phyloP scores from a whole-genome alignment of 1,284 basidiomycete species.

The Ustilago xerochloae region DNA sequence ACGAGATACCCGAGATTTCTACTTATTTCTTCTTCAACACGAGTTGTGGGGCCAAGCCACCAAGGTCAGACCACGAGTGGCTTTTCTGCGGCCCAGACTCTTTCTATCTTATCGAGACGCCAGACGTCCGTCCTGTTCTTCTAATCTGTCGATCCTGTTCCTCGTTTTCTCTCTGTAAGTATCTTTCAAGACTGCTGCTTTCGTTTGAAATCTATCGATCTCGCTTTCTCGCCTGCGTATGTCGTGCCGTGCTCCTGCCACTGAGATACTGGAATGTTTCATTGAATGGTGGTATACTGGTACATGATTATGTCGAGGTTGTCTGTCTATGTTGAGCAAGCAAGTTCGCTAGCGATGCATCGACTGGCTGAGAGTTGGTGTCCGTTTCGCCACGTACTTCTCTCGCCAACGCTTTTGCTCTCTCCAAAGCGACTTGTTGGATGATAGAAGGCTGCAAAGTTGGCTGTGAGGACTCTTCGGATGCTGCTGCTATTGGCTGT shows the following conservation, averaged over 20 bases:
- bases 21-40: not conserved
- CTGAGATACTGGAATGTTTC: not conserved
- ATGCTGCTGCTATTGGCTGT: not conserved
- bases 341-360: constrained; percentile 30
- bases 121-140: not conserved
- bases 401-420: constrained; percentile 37
- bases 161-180: not conserved
- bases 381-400: constrained; percentile 23
- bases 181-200: not conserved
- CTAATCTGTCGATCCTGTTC: not conserved
- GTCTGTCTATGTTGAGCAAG: constrained; percentile 25
- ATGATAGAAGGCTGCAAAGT: constrained; percentile 29
- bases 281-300: not conserved
- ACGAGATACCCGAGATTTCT: constrained; percentile 36
- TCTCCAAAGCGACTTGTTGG: constrained; percentile 41
- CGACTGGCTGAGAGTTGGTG: constrained; percentile 5
- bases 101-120: not conserved
- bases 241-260: too few relatives aligned
- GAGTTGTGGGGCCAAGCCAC: not conserved
- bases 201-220: not conserved
- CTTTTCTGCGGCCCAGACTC: not conserved
- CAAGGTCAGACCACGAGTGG: not conserved
- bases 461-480: not conserved
- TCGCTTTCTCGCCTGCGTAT: not conserved
- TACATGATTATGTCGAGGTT: constrained; percentile 14